Base-by-base conservation (phyloP, 345 rosid genomes). In the Citrus trifoliata region DNA sequence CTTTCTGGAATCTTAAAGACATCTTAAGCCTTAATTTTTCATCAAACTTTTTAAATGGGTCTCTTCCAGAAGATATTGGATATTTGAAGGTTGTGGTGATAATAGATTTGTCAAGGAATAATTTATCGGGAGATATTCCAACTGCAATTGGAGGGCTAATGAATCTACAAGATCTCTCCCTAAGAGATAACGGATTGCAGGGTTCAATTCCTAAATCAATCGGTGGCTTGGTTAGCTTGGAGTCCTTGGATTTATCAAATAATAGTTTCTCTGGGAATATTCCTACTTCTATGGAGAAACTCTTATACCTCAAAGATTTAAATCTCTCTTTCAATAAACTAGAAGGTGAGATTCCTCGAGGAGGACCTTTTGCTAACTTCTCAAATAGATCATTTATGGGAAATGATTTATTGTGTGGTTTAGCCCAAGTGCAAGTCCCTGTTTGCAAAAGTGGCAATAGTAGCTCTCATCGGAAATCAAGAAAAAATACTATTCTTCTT, bases 181-280 rank as follows among this genome's bases (percentile, higher is more conserved):
- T 80, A 13, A 35, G 19, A 0, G 14, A 51, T 4, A 76, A 76
- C n/a, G 12, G 33, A 12, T 55, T 80, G 1, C 18, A 62, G 18
- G 79, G 84, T 21, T 14, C 64, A 3, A 77, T 81, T 8, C 80
- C 70, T 30, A 70, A 59, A 46, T 33, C 78, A 19, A n/a, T 81
- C 6, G 75, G 33, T 42, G 18, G 61, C 40, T 35, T 67, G 66
- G 22, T 37, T 6, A 73, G 77, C 59, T 28, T 82, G 46, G 56
- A 53, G 25, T 63, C 10, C 35, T 62, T 81, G 51, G 80, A 76
- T 75, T 33, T 80, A 2, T 40, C 46, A 40, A 40, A 40, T 40
- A 40, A 40, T 40, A 40, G 1, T 9, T 13, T 40, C 3, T 40
- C 46, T 9, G 46, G 46, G 13, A 40, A 1, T 9, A 40, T 40